A percentile compares a stretch with the other conserved stretches of the same genome.
phyloP scores from a whole-genome alignment of 2,329 filamentous ascomycete species.

The Thermomyces lanuginosus region DNA sequence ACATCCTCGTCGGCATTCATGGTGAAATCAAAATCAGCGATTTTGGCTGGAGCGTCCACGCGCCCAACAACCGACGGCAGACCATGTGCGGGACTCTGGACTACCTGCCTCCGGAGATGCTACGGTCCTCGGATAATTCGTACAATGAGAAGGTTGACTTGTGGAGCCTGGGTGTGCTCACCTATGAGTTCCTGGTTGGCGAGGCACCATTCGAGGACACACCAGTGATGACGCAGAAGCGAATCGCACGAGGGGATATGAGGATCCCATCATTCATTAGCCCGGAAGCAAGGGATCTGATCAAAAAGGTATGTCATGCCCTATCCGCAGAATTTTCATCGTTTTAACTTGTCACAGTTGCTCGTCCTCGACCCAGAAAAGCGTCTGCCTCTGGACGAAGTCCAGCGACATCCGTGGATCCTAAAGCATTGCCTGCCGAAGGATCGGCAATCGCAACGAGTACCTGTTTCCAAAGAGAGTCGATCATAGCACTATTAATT shows the following conservation, averaged over 20 bases:
- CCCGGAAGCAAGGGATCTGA: conserved; percentile 75
- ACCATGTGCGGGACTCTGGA: conserved; percentile 97
- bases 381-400: conserved; percentile 73
- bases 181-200: conserved; percentile 89
- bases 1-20: conserved; percentile 88
- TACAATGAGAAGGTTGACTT: conserved; percentile 93
- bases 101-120: conserved; percentile 96
- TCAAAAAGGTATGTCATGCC: conserved; percentile 51
- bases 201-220: conserved; percentile 96
- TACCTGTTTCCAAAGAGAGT: conserved; percentile 21
- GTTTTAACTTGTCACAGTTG: conserved; percentile 35
- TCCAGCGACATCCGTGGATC: conserved; percentile 89
- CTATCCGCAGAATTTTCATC: conserved; percentile 10
- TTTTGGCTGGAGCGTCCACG: conserved; percentile 97
- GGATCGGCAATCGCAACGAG: conserved; percentile 29
- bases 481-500: conserved; percentile 12
- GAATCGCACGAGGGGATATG: conserved; percentile 84
- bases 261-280: conserved; percentile 80
- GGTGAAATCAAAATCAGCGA: conserved; percentile 98
- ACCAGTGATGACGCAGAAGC: conserved; percentile 79
- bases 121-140: conserved; percentile 63
- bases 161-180: conserved; percentile 88
- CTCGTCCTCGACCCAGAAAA: conserved; percentile 89
- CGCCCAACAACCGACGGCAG: conserved; percentile 79
- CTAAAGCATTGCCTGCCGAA: conserved; percentile 70